Percentiles rank a stretch among this genome's conserved stretches.
Conservation (phyloP, 257 asterid genomes). For the Solanum virginianum region DNA sequence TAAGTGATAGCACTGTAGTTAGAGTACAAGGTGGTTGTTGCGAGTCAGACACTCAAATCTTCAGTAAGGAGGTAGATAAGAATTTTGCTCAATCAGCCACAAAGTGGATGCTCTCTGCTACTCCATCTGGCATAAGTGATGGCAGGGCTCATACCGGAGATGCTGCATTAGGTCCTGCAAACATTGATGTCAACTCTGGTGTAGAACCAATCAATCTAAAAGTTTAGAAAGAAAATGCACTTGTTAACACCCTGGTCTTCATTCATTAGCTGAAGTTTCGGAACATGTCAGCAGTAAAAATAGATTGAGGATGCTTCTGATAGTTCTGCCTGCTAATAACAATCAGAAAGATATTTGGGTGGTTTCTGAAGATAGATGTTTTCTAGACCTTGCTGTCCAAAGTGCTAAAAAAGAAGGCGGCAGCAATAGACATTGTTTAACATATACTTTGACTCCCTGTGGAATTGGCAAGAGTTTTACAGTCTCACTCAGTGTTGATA, state of each 20-base stretch:
- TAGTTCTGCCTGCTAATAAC: neutral
- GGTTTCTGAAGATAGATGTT: neutral
- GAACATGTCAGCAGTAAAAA: neutral
- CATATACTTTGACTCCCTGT: neutral
- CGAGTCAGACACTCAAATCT: neutral
- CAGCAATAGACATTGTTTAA: neutral
- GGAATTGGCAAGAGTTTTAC: neutral
- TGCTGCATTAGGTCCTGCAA: neutral
- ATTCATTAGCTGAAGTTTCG: neutral
- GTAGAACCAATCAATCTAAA: neutral
- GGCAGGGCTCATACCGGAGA: neutral
- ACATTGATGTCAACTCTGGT: neutral
- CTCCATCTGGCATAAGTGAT: neutral
- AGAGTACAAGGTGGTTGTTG: neutral
- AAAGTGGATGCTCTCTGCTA: neutral
- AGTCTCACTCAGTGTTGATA: neutral
- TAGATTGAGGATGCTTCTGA: neutral
- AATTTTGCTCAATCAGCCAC: neutral
- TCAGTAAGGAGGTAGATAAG: neutral
- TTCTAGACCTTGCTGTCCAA: neutral
- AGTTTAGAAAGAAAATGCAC: neutral
- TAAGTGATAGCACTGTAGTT: neutral
- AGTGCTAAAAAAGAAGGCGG: neutral
- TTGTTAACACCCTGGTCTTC: neutral
- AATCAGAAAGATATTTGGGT: neutral